phyloP scores from a whole-genome alignment of 768 basidiomycete species.

The Lentinula lateritia region DNA sequence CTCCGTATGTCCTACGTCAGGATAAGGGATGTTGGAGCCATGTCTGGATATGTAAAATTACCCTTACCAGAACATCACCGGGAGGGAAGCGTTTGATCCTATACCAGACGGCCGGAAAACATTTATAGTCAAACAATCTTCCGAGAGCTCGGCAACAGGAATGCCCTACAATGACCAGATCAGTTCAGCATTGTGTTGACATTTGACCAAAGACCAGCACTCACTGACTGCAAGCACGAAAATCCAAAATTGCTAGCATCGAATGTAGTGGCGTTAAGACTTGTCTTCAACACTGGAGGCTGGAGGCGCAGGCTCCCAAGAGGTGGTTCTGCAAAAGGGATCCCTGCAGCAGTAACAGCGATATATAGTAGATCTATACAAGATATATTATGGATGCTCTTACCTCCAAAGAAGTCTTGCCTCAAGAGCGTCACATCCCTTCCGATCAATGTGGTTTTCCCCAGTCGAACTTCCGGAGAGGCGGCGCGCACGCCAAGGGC shows the following conservation, averaged over 20 bases:
- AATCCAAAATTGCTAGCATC: slow-evolving; percentile 43
- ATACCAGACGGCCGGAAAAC: slow-evolving; percentile 30
- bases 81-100: background rate
- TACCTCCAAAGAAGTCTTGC: slow-evolving; percentile 45
- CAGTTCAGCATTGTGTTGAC: background rate
- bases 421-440: slow-evolving; percentile 23
- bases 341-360: background rate
- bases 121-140: slow-evolving; percentile 40
- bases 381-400: background rate
- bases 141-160: slow-evolving; percentile 16
- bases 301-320: slow-evolving; percentile 40
- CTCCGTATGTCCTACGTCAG: slow-evolving; percentile 24
- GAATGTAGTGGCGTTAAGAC: slow-evolving; percentile 25
- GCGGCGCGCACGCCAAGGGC: background rate
- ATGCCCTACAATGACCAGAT: slow-evolving; percentile 15
- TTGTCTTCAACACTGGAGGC: slow-evolving; percentile 39
- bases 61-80: slow-evolving; percentile 6
- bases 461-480: slow-evolving; percentile 23
- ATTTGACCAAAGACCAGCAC: background rate
- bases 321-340: slow-evolving; percentile 36
- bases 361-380: background rate
- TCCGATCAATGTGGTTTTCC: slow-evolving; percentile 33
- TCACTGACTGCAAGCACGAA: slow-evolving; percentile 38
- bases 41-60: background rate
- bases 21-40: background rate